Percentiles rank a stretch among this genome's conserved stretches.
Conservation (phyloP, 75 land plant genomes). For the Selaginella moellendorffii region DNA sequence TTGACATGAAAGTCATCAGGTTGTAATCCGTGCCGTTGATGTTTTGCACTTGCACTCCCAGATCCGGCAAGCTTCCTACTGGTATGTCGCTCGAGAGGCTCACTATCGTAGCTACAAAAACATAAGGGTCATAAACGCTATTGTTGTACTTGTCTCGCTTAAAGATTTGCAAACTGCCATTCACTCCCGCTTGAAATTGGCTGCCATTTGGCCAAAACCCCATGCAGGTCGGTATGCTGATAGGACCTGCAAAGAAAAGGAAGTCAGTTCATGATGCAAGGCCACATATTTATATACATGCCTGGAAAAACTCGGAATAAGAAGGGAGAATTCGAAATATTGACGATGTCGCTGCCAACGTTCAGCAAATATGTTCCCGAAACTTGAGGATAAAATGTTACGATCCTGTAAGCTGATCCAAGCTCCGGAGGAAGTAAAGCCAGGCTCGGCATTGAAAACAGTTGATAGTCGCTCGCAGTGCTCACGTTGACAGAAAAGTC, state of each 20-base stretch:
- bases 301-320: neutral
- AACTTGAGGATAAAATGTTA: neutral
- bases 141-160: neutral
- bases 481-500: neutral
- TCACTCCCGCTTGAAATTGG: neutral
- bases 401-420: neutral
- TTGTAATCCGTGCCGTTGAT: neutral
- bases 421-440: neutral
- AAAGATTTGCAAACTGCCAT: neutral
- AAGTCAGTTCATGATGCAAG: neutral
- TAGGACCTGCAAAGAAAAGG: neutral
- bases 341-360: neutral
- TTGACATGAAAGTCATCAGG: neutral
- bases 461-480: neutral
- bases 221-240: neutral
- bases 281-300: neutral
- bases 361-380: neutral
- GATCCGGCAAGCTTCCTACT: neutral
- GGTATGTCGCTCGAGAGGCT: neutral
- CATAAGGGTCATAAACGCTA: neutral
- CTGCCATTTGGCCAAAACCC: neutral
- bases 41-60: neutral
- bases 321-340: neutral
- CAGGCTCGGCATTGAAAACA: neutral
- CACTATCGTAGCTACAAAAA: neutral